A percentile compares a stretch with the other conserved stretches of the same genome.
Evolutionary conservation across 306 rosid genomes (phyloP).

Genomic region (Hippophae rhamnoides): DNA sequence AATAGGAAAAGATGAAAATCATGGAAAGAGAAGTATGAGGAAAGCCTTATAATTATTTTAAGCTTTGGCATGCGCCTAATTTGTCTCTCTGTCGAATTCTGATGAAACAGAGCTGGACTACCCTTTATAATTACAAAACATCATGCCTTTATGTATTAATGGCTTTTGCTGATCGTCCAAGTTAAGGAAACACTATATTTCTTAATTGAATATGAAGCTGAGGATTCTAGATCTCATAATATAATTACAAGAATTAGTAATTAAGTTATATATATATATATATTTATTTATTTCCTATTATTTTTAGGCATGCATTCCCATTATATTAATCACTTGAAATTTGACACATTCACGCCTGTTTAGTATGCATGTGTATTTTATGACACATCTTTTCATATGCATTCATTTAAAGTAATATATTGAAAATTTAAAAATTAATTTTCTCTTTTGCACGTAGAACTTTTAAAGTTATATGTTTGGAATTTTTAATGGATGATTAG

Average conservation of each 20-base stretch:
- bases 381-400: background rate
- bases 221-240: too few species aligned
- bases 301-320: too few species aligned
- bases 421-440: too few species aligned
- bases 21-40: background rate
- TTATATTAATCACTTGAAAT: background rate
- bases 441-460: too few species aligned
- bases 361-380: background rate
- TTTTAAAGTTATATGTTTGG: too few species aligned
- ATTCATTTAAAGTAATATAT: too few species aligned
- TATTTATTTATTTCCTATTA: conserved; percentile 1
- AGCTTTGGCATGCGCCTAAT: conserved; percentile 38
- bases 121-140: conserved; percentile 15
- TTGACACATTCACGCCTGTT: too few species aligned
- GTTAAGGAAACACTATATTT: conserved; percentile 45
- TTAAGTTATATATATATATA: too few species aligned
- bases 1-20: background rate
- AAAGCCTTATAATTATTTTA: too few species aligned
- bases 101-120: conserved; percentile 11
- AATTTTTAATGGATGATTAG: too few species aligned
- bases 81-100: background rate
- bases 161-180: conserved; percentile 55
- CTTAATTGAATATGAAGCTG: too few species aligned
- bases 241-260: too few species aligned
- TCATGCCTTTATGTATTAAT: background rate